These are phyloP conservation scores for Yamadazyma conglobata DNA, from an alignment of 1,139 yeast genomes.

Conservation along the genomic window DNA sequence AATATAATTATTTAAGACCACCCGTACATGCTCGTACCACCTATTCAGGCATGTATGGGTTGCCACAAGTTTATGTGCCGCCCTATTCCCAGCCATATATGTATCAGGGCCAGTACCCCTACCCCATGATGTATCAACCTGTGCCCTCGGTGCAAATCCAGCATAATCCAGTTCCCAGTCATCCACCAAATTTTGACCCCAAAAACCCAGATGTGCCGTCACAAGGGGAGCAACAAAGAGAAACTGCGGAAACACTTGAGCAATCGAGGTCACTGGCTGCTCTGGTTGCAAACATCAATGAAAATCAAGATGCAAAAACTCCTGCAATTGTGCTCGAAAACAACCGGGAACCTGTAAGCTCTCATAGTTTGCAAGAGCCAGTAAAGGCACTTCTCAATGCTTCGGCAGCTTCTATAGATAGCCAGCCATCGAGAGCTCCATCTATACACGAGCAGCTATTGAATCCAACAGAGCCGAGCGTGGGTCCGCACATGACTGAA, in stretches of 20 bases:
- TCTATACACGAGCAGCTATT: no score
- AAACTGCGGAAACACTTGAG: no score
- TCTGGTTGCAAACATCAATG: no score
- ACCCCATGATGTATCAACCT: constrained; percentile 3
- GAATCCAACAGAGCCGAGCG: neutral
- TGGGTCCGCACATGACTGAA: neutral
- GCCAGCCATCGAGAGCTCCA: no score
- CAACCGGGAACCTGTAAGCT: no score
- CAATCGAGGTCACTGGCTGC: no score
- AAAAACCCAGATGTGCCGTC: neutral
- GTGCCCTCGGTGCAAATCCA: constrained; percentile 1
- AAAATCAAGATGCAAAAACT: no score
- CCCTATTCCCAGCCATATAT: constrained; percentile 1
- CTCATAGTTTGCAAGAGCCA: neutral
- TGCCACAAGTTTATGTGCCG: constrained; percentile 3
- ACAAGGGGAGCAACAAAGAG: neutral
- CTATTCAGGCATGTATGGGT: constrained; percentile 3
- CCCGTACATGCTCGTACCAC: neutral
- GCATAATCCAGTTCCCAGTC: neutral
- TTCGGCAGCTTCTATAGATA: neutral
- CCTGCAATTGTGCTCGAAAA: no score
- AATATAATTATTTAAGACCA: constrained; percentile 2
- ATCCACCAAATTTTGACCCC: no score
- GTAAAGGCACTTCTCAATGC: neutral
- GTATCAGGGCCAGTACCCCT: constrained; percentile 1